phyloP scores from a whole-genome alignment of 148 eudicot genomes.

The Camellia lanceoleosa region DNA sequence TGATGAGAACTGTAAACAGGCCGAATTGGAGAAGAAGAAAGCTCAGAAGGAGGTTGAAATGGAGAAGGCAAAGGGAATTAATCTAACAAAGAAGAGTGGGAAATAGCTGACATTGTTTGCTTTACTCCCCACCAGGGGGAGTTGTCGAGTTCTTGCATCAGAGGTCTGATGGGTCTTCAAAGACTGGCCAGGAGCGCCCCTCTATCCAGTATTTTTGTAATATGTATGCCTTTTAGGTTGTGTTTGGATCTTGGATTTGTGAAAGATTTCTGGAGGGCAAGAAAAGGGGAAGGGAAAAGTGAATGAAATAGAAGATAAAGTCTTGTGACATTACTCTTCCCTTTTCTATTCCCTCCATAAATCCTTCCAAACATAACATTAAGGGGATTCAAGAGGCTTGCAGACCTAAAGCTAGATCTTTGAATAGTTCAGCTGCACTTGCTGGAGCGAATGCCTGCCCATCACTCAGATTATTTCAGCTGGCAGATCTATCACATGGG shows the following conservation, averaged over 20 bases:
- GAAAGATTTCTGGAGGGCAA: too few species aligned
- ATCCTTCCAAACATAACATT: too few species aligned
- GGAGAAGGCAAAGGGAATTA: constrained; percentile 62
- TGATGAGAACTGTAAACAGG: constrained; percentile 83
- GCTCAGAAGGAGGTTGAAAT: constrained; percentile 79
- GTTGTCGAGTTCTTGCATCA: constrained; percentile 8
- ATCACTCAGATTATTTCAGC: constrained; percentile 14
- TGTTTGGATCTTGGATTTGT: too few species aligned
- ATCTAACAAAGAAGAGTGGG: constrained; percentile 34
- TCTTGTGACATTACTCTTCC: too few species aligned
- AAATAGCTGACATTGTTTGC: constrained; percentile 22
- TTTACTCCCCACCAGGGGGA: constrained; percentile 6
- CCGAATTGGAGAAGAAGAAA: constrained; percentile 84
- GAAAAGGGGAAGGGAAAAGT: too few species aligned
- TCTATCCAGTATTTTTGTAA: constrained; percentile 2
- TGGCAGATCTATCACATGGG: constrained; percentile 9
- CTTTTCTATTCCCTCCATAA: too few species aligned
- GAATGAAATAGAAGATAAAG: too few species aligned
- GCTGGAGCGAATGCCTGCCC: constrained; percentile 16
- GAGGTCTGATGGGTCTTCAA: constrained; percentile 13
- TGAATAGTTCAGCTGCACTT: constrained; percentile 21
- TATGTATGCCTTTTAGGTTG: not conserved
- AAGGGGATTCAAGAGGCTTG: constrained; percentile 15
- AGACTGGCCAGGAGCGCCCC: constrained; percentile 22
- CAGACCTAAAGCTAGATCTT: constrained; percentile 13